Evolutionary conservation across 495 filamentous ascomycete genomes (phyloP), one percentile per base, ranked within the genome.

Genomic region (Hypoxylon fuscum): DNA sequence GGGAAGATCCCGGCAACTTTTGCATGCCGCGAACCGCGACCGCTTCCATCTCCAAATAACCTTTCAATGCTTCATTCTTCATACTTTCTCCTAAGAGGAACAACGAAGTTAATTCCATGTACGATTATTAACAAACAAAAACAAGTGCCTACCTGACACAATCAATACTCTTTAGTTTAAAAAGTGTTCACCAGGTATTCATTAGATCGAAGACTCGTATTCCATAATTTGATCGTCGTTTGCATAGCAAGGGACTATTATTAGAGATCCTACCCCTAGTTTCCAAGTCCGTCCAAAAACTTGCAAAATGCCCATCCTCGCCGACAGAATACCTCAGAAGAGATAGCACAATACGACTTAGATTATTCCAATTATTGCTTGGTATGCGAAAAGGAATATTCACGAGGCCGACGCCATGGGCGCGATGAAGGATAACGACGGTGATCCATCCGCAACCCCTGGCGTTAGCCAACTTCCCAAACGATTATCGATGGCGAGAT

Each of bases 401-500:
- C 5, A 61, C 21, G 44, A 10, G 25, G 52, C 37, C 22, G 42
- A 66, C 42, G 63, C 57, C 10, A 66, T 66, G 47, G 63, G 63
- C 57, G 56, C 63, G 52, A 61, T 61, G 56, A 66, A 66, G 41
- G 63, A 61, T 7, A 17, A 50, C 22, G 29, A 53, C 31, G 57
- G 22, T 12, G 47, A 56, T 57, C 21, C 52, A 25, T 40, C 56
- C 29, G 34, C 57, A 32, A 61, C 44, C 22, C 35, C 51, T 7
- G 15, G 9, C 17, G 31, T 21, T 15, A 12, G 43, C 43, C 51
- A 56, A 6, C 50, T 50, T 47, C 52, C 40, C 53, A 38, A 55
- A 14, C 63, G 59, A 55, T 48, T 57, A 18, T 62, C 69, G 14
- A 62, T 64, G 2, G 40, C 69, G 17, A 65, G 59, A 51, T 67